Evolutionary conservation across 768 basidiomycete species (phyloP).

Genomic region (Strobilomyces dryophilus): DNA sequence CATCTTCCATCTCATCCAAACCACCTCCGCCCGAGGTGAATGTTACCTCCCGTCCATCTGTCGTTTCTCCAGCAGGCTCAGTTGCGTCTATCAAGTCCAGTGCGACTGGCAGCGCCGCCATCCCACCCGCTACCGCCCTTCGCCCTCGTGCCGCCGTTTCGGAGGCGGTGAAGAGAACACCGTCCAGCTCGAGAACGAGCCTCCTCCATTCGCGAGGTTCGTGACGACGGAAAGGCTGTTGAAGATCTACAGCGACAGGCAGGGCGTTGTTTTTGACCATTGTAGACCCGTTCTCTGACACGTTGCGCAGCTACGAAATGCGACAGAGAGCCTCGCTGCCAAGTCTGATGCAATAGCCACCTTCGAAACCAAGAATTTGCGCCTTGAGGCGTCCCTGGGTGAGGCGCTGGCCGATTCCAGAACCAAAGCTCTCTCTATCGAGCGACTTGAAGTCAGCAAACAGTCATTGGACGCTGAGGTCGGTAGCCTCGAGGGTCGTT

Average conservation of each 20-base stretch:
- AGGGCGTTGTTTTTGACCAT: slow-evolving; percentile 6
- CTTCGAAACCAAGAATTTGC: slow-evolving; percentile 51
- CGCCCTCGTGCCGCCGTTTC: slow-evolving; percentile 68
- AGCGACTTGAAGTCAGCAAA: slow-evolving; percentile 49
- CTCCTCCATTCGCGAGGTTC: slow-evolving; percentile 69
- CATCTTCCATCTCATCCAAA: slow-evolving; percentile 19
- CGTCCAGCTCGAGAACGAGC: slow-evolving; percentile 44
- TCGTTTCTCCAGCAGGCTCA: slow-evolving; percentile 54
- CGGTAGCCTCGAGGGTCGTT: slow-evolving; percentile 34
- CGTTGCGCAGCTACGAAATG: slow-evolving; percentile 53
- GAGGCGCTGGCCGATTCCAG: slow-evolving; percentile 44
- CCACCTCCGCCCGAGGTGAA: slow-evolving; percentile 19
- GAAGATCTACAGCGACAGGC: slow-evolving; percentile 63
- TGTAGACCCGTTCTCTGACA: slow-evolving; percentile 1
- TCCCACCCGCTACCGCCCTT: slow-evolving; percentile 24
- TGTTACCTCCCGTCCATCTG: slow-evolving; percentile 41
- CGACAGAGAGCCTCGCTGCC: slow-evolving; percentile 45
- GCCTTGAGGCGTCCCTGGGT: slow-evolving; percentile 48
- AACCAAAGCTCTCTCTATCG: slow-evolving; percentile 40
- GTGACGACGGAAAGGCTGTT: slow-evolving; percentile 54
- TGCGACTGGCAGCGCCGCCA: slow-evolving; percentile 25
- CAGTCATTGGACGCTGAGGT: slow-evolving; percentile 47
- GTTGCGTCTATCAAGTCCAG: slow-evolving; percentile 44
- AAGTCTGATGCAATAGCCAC: slow-evolving; percentile 48
- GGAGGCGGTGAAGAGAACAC: slow-evolving; percentile 55